phyloP scores from a whole-genome alignment of 192 early-diverging fungal genomes.

The Funneliformis mosseae region DNA sequence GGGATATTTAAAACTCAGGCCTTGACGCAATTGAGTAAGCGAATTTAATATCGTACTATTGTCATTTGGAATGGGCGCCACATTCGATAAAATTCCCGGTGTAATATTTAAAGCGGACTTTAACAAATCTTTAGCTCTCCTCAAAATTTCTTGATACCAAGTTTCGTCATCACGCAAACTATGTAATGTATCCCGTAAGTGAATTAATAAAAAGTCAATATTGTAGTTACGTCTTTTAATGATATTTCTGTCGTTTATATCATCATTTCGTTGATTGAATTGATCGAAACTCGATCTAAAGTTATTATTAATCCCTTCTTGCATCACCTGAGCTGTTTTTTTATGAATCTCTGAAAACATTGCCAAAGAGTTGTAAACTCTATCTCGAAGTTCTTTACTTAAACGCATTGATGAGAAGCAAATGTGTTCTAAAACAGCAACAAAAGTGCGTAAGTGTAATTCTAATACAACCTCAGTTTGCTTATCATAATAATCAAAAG shows the following conservation, averaged over 20 bases:
- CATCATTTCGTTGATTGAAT: not conserved
- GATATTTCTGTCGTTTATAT: not conserved
- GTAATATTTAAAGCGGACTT: not conserved
- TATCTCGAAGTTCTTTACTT: not conserved
- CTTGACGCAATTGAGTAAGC: too few species aligned
- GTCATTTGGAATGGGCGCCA: too few species aligned
- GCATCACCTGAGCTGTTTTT: not conserved
- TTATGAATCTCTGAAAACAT: not conserved
- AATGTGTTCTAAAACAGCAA: not conserved
- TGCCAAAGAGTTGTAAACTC: not conserved
- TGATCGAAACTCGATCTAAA: too few species aligned
- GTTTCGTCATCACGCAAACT: constrained; percentile 5
- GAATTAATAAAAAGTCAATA: constrained; percentile 7
- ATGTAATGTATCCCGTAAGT: not conserved
- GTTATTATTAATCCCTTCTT: not conserved
- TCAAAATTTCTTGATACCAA: not conserved
- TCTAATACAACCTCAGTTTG: not conserved
- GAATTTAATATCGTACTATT: too few species aligned
- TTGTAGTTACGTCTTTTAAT: not conserved
- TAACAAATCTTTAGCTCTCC: not conserved
- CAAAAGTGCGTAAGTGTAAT: not conserved
- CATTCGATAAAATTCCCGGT: not conserved
- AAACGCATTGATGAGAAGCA: not conserved
- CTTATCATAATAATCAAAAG: not conserved
- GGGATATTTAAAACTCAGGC: too few species aligned